Base-by-base conservation (phyloP, 2,329 filamentous ascomycete species). In the Chaetoscypha palmicola region DNA sequence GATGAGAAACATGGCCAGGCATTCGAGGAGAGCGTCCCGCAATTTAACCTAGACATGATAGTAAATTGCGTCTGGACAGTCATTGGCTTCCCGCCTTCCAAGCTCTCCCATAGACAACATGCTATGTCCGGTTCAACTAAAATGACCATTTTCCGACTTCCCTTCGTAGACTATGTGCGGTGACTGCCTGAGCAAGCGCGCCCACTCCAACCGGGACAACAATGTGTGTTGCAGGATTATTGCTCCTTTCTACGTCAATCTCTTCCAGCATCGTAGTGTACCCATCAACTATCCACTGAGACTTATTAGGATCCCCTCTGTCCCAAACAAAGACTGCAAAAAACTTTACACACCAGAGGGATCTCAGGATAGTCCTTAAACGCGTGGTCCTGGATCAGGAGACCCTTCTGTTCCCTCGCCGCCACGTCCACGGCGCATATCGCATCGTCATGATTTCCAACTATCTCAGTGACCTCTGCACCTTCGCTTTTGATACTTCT, bases 241-340 rank as follows among this genome's bases (percentile, higher is more conserved):
- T 51, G 0, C 64, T 62, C 8, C 82, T 57, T 56, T 90, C 83
- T 16, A 68, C 59, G 38, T 88, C 82, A 0, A 77, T 67, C 57
- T 92, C 86, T 2, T 64, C 60, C 49, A 90, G 67, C 73, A 90
- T 81, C 0, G 84, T 88, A 3, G 70, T 70, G 55, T 91, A 92
- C 0, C 86, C 86, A 48, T 91, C 79, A 0, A 88, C 81, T 17
- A 90, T 83, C 79, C 82, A 89, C 62, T 76, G 36, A 17, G 16
- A 4, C 9, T 7, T 28, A 12, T 4, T 39, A 2, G 30, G 21
- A 5, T 28, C 3, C 9, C 4, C 12, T 37, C 17, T 5, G 3
- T 8, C 4, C 7, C n/a, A n/a, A 23, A 21, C 5, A 11, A 12
- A n/a, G 17, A 12, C 9, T 22, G 2, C 22, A 19, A 26, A 17